Conservation (phyloP, 805 yeast genomes). For the Myxozyma kluyveri region DNA sequence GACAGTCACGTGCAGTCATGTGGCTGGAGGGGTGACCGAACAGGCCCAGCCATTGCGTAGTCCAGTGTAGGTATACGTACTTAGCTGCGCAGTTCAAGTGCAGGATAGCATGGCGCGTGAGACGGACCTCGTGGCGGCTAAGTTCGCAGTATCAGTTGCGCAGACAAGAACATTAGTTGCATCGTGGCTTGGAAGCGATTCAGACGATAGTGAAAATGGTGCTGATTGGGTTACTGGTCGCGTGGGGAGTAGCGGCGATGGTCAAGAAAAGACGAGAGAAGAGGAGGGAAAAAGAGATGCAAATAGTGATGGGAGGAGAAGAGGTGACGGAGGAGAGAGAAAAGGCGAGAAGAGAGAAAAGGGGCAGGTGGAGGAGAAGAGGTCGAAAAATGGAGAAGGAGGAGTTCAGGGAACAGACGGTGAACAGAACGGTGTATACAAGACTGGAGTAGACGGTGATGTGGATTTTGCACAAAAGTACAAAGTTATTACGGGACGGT, state of each 20-base stretch:
- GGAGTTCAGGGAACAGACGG: background rate
- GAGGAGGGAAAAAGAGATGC: background rate
- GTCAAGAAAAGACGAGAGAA: slow-evolving; percentile 2
- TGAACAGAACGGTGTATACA: slow-evolving; percentile 2
- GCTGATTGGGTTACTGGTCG: slow-evolving; percentile 7
- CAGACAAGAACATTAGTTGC: slow-evolving; percentile 29
- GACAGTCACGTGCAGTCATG: background rate
- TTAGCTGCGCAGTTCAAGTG: too few relatives aligned
- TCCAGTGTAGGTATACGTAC: too few relatives aligned
- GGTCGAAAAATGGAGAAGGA: slow-evolving; percentile 2
- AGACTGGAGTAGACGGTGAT: slow-evolving; percentile 6
- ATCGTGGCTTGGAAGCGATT: slow-evolving; percentile 31
- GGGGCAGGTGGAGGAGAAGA: slow-evolving; percentile 3
- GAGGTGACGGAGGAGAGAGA: background rate
- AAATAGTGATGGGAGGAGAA: background rate
- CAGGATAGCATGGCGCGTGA: background rate
- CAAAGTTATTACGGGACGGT: slow-evolving; percentile 18
- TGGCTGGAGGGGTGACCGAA: too few relatives aligned
- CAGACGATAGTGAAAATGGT: slow-evolving; percentile 3
- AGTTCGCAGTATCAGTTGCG: slow-evolving; percentile 34
- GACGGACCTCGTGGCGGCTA: slow-evolving; percentile 25
- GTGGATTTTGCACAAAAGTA: slow-evolving; percentile 17
- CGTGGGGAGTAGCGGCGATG: background rate
- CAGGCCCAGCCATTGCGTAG: too few relatives aligned
- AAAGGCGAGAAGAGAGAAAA: background rate